Conservation (phyloP, 2,329 filamentous ascomycete species). For the Eurotiales sp. region DNA sequence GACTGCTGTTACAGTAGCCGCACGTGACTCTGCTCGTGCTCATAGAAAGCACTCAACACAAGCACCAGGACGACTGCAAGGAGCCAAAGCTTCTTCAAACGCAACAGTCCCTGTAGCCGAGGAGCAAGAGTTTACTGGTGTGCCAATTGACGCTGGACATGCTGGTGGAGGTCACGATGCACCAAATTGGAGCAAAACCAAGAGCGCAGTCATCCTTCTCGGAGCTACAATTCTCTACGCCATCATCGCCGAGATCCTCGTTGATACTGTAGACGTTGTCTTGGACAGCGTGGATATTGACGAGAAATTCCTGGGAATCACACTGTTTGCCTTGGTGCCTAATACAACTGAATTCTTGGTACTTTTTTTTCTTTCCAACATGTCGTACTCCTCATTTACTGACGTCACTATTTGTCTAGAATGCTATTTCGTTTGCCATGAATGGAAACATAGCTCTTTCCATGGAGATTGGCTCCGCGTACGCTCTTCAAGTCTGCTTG, state of each 20-base stretch:
- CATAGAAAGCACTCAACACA: constrained; percentile 50
- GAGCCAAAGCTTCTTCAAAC: constrained; percentile 36
- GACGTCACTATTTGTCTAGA: constrained; percentile 49
- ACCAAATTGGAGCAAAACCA: constrained; percentile 93
- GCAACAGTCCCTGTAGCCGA: constrained; percentile 34
- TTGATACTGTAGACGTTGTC: constrained; percentile 96
- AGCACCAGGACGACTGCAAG: constrained; percentile 23
- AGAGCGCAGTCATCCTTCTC: constrained; percentile 85
- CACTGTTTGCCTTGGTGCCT: constrained; percentile 90
- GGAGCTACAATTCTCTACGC: constrained; percentile 89
- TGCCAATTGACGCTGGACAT: constrained; percentile 39
- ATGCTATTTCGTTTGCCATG: constrained; percentile 99
- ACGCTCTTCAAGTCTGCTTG: constrained; percentile 91
- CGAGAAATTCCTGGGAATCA: constrained; percentile 96
- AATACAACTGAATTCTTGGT: constrained; percentile 98
- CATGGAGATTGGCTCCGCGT: constrained; percentile 98
- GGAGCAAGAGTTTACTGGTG: constrained; percentile 47
- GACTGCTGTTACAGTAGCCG: constrained; percentile 81
- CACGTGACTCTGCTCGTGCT: constrained; percentile 64
- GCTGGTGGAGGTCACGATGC: constrained; percentile 79
- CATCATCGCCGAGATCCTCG: constrained; percentile 94
- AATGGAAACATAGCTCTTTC: constrained; percentile 97
- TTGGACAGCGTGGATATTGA: constrained; percentile 85
- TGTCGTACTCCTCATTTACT: not conserved
- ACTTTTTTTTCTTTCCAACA: no score